Evolutionary conservation across 306 rosid genomes (phyloP).

Genomic region (Psophocarpus tetragonolobus): DNA sequence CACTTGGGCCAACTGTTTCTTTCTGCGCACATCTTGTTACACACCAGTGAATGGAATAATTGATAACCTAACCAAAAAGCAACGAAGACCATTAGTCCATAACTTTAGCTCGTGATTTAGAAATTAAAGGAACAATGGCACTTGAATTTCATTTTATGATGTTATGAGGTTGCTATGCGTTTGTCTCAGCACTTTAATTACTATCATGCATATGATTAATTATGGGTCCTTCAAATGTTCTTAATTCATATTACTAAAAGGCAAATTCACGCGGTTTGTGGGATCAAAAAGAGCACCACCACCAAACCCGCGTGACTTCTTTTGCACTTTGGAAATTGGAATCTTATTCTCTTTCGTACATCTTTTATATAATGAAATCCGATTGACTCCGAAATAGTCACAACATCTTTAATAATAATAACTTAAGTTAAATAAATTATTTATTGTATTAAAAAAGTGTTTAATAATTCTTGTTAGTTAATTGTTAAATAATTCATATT

Average conservation of each 20-base stretch:
- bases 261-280: slow-evolving; percentile 81
- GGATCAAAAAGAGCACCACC: slow-evolving; percentile 42
- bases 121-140: not conserved
- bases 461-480: no score
- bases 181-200: no score
- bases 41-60: not conserved
- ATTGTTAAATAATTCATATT: no score
- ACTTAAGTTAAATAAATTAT: no score
- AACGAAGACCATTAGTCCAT: not conserved
- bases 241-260: not conserved
- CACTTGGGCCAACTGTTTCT: slow-evolving; percentile 14
- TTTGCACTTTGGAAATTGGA: slow-evolving; percentile 14
- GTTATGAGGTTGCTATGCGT: not conserved
- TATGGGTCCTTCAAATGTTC: not conserved
- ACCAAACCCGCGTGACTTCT: slow-evolving; percentile 51
- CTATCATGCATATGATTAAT: no score
- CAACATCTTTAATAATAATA: no score
- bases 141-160: not conserved
- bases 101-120: not conserved
- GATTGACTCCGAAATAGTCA: no score
- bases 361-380: not conserved
- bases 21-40: not conserved
- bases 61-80: not conserved
- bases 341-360: not conserved
- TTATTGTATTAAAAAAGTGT: no score